phyloP scores from a whole-genome alignment of 495 filamentous ascomycete genomes.

The Talaromyces stipitatus region DNA sequence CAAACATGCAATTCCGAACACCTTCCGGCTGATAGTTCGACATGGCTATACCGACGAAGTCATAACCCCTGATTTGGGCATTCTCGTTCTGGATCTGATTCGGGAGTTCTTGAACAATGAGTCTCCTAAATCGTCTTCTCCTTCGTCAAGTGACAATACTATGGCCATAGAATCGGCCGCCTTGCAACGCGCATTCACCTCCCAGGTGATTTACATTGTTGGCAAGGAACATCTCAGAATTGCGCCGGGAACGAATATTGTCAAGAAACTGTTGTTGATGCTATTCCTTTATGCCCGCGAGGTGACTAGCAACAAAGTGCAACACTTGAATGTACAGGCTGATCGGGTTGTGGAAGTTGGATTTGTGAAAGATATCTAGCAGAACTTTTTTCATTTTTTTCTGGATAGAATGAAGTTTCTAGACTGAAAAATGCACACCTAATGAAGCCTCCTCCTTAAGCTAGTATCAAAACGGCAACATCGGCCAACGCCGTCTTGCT shows the following conservation, averaged over 20 bases:
- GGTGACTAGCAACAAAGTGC: conserved; percentile 59
- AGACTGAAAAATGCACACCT: background rate
- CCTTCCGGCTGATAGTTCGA: conserved; percentile 58
- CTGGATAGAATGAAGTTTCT: background rate
- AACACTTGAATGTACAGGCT: conserved; percentile 50
- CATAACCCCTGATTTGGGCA: conserved; percentile 52
- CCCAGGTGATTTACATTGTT: conserved; percentile 59
- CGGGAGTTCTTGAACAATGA: conserved; percentile 39
- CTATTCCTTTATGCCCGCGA: conserved; percentile 62
- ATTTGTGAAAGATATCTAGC: conserved; percentile 58
- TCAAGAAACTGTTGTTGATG: conserved; percentile 40
- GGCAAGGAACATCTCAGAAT: conserved; percentile 67
- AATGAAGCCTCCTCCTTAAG: too few species aligned
- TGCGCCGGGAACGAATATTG: conserved; percentile 29
- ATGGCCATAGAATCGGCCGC: conserved; percentile 14
- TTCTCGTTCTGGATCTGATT: conserved; percentile 52
- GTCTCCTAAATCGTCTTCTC: conserved; percentile 11
- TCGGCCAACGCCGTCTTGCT: too few species aligned
- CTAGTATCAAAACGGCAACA: too few species aligned
- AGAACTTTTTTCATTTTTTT: background rate
- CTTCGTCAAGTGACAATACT: conserved; percentile 1
- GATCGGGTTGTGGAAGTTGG: conserved; percentile 62
- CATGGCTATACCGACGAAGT: conserved; percentile 67
- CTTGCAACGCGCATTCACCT: conserved; percentile 50
- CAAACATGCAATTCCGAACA: conserved; percentile 39